Percentiles rank a stretch among this genome's conserved stretches.
phyloP scores from a whole-genome alignment of 2,329 filamentous ascomycete species.

The Davidsoniella neocaledoniae region DNA sequence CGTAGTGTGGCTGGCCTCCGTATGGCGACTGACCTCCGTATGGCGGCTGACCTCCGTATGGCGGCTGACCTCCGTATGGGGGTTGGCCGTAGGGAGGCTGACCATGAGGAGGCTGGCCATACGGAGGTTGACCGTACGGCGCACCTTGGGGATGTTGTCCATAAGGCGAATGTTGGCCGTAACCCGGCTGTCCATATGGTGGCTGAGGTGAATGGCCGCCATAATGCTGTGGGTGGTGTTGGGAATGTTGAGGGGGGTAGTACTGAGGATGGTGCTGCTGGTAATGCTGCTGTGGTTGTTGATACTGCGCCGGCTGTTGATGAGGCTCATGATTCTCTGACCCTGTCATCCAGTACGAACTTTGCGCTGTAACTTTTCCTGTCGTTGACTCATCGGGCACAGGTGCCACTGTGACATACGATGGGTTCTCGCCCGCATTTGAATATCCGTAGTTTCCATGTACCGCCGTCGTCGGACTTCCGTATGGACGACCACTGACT shows the following conservation, averaged over 20 bases:
- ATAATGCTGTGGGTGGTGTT: not conserved
- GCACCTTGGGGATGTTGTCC: conserved; percentile 2
- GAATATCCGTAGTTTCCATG: conserved; percentile 6
- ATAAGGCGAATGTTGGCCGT: not conserved
- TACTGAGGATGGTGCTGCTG: conserved; percentile 1
- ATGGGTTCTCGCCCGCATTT: conserved; percentile 1
- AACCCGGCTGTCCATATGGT: not conserved
- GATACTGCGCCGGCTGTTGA: not conserved
- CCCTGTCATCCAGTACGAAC: conserved; percentile 10
- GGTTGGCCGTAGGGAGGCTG: conserved; percentile 5
- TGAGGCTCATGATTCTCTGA: not conserved
- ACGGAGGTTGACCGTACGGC: conserved; percentile 1
- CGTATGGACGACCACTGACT: conserved; percentile 2
- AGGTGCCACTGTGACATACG: not conserved
- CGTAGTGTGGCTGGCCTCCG: conserved; percentile 4
- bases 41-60: not conserved
- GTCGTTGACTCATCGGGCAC: not conserved
- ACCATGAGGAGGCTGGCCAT: not conserved
- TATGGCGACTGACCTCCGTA: not conserved
- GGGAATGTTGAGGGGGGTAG: not conserved
- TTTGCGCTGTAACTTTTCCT: conserved; percentile 1
- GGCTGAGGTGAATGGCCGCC: not conserved
- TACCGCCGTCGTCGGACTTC: not conserved
- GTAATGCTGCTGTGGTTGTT: not conserved
- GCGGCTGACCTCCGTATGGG: not conserved